These are phyloP conservation scores for Neurospora sp. DNA, from an alignment of 495 filamentous ascomycete genomes.

Conservation along the genomic window DNA sequence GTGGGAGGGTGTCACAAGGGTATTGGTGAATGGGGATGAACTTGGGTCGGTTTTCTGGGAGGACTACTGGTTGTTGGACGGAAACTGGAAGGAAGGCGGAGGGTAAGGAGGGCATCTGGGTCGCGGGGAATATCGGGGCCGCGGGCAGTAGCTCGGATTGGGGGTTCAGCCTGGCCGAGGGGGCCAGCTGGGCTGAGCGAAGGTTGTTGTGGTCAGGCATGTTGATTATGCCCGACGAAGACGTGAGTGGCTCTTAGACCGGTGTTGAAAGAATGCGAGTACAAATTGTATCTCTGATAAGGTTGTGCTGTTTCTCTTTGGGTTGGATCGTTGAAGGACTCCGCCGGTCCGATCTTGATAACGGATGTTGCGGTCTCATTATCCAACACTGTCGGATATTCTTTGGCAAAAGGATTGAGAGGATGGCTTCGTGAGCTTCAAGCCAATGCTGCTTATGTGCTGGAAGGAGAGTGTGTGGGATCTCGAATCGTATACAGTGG, in stretches of 20 bases:
- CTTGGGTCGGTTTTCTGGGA: neutral
- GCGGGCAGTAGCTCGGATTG: neutral
- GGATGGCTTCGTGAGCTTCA: neutral
- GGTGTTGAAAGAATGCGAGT: neutral
- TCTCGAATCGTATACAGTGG: neutral
- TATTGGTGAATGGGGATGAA: neutral
- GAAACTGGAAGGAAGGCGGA: neutral
- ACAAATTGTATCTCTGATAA: neutral
- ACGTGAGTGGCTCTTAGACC: neutral
- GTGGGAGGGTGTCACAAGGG: neutral
- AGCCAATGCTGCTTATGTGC: neutral
- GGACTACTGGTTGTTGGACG: neutral
- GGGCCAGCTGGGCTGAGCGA: neutral
- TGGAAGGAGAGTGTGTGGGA: neutral
- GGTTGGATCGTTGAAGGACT: neutral
- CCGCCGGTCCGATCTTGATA: neutral
- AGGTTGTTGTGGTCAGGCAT: neutral
- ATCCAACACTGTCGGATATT: neutral
- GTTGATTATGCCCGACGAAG: neutral
- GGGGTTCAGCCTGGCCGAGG: neutral
- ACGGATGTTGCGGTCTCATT: neutral
- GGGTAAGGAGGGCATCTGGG: neutral
- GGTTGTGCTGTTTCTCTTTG: neutral
- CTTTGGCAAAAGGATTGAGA: neutral
- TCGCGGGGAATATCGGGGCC: neutral